These are phyloP conservation scores for Backusella psychrophila DNA, from an alignment of 192 early-diverging fungal genomes.

Conservation along the genomic window DNA sequence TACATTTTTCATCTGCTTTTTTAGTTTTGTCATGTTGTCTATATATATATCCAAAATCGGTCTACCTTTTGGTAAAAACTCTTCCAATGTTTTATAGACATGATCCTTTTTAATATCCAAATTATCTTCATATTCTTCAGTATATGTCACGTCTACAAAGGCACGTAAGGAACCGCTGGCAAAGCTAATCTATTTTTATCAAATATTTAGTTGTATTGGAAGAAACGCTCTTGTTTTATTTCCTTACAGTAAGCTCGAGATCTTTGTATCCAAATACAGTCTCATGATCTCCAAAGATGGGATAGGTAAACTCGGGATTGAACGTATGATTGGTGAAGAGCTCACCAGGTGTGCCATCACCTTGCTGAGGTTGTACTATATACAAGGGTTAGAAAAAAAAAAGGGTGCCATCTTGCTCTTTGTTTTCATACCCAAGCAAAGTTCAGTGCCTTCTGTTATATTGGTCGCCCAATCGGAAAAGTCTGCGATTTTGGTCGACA, in stretches of 20 bases:
- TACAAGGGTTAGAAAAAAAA: not conserved
- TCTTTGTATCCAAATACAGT: conserved; percentile 89
- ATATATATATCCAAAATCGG: not conserved
- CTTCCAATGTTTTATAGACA: conserved; percentile 53
- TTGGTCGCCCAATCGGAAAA: conserved; percentile 24
- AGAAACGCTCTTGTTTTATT: conserved; percentile 30
- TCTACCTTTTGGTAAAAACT: conserved; percentile 57
- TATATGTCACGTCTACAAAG: conserved; percentile 64
- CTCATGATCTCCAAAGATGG: conserved; percentile 86
- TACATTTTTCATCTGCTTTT: not conserved
- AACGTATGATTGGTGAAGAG: conserved; percentile 43
- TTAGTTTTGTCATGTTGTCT: not conserved
- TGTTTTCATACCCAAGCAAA: conserved; percentile 22
- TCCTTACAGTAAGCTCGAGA: conserved; percentile 34
- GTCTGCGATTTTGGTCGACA: conserved; percentile 4
- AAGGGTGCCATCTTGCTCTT: no score
- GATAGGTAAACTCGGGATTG: conserved; percentile 85
- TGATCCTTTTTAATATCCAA: conserved; percentile 55
- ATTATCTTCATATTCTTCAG: conserved; percentile 53
- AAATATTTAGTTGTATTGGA: not conserved
- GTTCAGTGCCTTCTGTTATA: conserved; percentile 21
- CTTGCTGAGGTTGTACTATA: conserved; percentile 9
- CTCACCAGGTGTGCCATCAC: not conserved
- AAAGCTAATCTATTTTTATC: conserved; percentile 61
- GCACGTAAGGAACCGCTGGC: conserved; percentile 76